Evolutionary conservation across 352 stramenopile genomes (phyloP).

Genomic region (Pythium oligandrum): DNA sequence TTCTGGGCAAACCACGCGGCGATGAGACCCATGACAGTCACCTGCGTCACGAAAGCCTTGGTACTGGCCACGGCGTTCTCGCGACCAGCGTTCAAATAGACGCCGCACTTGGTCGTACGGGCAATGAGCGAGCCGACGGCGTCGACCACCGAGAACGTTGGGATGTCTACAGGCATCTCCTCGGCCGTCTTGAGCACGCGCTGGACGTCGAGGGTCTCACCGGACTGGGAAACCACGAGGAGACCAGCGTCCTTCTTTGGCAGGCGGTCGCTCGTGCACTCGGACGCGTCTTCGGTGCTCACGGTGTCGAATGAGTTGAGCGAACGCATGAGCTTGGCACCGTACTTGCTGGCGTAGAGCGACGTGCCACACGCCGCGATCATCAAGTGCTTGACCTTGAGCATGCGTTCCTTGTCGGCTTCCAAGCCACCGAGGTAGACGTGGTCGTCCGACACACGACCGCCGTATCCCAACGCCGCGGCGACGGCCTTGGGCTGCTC

Average conservation of each 20-base stretch:
- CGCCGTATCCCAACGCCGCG: conserved; percentile 91
- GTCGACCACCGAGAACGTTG: conserved; percentile 95
- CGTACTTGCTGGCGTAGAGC: conserved; percentile 94
- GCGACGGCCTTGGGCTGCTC: conserved; percentile 97
- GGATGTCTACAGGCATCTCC: conserved; percentile 58
- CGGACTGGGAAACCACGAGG: conserved; percentile 96
- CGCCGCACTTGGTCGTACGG: conserved; percentile 89
- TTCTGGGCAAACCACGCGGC: conserved; percentile 91
- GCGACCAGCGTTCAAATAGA: conserved; percentile 97
- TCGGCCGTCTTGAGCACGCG: conserved; percentile 90
- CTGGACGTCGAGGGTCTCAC: conserved; percentile 97
- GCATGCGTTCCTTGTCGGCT: conserved; percentile 86
- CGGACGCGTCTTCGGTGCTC: conserved; percentile 87
- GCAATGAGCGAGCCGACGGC: conserved; percentile 97
- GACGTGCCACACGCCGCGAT: conserved; percentile 95
- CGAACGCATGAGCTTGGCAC: conserved; percentile 96
- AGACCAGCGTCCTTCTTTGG: conserved; percentile 84
- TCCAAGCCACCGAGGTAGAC: conserved; percentile 94
- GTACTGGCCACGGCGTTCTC: conserved; percentile 98
- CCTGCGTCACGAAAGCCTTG: conserved; percentile 99
- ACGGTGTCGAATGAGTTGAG: conserved; percentile 93
- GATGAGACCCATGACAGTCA: conserved; percentile 89
- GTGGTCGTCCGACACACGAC: conserved; percentile 90
- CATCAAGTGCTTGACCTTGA: conserved; percentile 92
- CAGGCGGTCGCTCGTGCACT: conserved; percentile 89